Evolutionary conservation across 1,284 basidiomycete genomes (phyloP).

Genomic region (Takashimella tepidaria): DNA sequence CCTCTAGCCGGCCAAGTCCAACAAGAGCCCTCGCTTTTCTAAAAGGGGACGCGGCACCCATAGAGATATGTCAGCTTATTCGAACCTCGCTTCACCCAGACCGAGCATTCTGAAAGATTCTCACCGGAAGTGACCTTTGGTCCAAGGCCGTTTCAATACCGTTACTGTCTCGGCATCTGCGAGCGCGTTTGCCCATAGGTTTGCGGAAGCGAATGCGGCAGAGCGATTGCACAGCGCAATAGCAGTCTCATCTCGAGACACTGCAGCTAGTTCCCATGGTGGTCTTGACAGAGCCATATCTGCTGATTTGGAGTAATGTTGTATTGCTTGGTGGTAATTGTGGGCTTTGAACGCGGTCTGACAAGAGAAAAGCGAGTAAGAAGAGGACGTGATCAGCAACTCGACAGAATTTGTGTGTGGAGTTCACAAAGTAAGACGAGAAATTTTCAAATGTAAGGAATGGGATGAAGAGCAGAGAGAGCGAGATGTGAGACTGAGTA

Average conservation of each 20-base stretch:
- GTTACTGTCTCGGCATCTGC: constrained; percentile 90
- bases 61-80: not conserved
- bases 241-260: constrained; percentile 84
- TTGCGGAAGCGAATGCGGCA: constrained; percentile 71
- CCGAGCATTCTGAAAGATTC: too few species aligned
- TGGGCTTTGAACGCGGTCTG: constrained; percentile 70
- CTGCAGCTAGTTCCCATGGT: constrained; percentile 77
- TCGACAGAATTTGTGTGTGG: too few species aligned
- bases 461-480: too few species aligned
- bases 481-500: too few species aligned
- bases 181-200: constrained; percentile 70
- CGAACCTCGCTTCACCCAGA: too few species aligned
- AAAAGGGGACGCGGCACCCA: not conserved
- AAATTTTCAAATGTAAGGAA: too few species aligned
- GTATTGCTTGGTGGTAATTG: constrained; percentile 70
- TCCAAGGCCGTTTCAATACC: constrained; percentile 77
- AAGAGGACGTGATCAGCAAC: too few species aligned
- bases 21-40: constrained; percentile 58
- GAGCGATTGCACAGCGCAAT: constrained; percentile 86
- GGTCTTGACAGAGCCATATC: constrained; percentile 76
- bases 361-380: not conserved
- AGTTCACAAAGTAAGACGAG: too few species aligned
- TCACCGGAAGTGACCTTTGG: constrained; percentile 91
- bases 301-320: constrained; percentile 77
- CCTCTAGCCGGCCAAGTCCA: constrained; percentile 64